Evolutionary conservation across 2,329 filamentous ascomycete genomes (phyloP), one percentile per base, ranked within the genome.

Genomic region (Chalaropsis thielavioides): DNA sequence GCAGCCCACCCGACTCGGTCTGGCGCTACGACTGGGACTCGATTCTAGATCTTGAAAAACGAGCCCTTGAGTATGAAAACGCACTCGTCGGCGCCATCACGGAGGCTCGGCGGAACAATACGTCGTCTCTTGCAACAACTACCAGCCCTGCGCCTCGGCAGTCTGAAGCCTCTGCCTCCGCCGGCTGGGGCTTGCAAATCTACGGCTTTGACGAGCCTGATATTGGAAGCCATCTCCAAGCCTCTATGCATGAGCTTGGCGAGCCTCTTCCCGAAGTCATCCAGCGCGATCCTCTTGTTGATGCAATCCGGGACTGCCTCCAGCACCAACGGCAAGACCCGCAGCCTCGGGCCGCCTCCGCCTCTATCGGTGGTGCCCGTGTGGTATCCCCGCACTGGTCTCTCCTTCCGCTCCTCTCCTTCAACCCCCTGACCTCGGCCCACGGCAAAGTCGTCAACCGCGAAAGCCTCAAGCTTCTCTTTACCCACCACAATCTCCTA

Each of bases 361-460:
- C 58, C 13, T 22, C 22, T 15, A 51, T 15, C 46, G 27, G 24
- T n/a, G 24, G 31, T 13, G 24, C 31, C 2, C 54, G 38, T n/a
- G 27, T 58, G 8, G 75, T 80, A 54, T 76, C 75, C 27, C 83
- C 77, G 60, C 84, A 79, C 73, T 85, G 76, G 77, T 85, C 83
- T 1, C 72, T 87, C 7, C 71, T 82, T 38, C 86, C 89, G 1
- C 75, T 88, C 8, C 77, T 95, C 11, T 95, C 90, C 0, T 87
- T 96, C 69, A 84, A 83, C 1, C 88, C 89, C 0, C 78, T 92
- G 17, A 80, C 95, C 17, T 77, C 81, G 8, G 82, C 85, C 0
- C 92, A 97, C 74, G 84, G 89, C 6, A 82, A 84, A 51, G 76
- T 95, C 0, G 80, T 96, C 44, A 94, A 92, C 69, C 83, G 83